A percentile compares a stretch with the other conserved stretches of the same genome.
Evolutionary conservation across 2,329 filamentous ascomycete species (phyloP).

Genomic region (Blastomyces emzantsi): DNA sequence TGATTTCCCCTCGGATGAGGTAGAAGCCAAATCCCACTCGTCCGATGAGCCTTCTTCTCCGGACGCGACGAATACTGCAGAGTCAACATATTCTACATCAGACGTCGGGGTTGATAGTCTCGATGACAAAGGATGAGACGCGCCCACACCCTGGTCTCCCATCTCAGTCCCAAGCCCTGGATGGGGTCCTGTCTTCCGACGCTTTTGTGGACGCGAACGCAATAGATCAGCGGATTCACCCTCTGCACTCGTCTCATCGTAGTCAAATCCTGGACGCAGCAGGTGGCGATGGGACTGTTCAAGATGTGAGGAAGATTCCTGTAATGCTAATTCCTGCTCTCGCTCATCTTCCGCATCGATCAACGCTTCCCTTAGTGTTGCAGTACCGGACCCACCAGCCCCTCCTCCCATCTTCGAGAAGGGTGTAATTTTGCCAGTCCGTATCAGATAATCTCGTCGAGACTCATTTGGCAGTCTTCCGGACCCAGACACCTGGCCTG

Average conservation of each 20-base stretch:
- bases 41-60: conserved; percentile 17
- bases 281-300: conserved; percentile 63
- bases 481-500: conserved; percentile 36
- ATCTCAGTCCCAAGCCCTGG: too few relatives aligned
- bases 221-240: conserved; percentile 22
- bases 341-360: conserved; percentile 70
- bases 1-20: conserved; percentile 18
- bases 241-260: conserved; percentile 35
- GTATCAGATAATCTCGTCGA: conserved; percentile 79
- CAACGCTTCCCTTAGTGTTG: conserved; percentile 63
- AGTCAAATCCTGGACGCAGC: conserved; percentile 61
- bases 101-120: conserved; percentile 23
- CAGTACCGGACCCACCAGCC: not conserved
- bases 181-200: conserved; percentile 25
- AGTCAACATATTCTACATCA: conserved; percentile 28
- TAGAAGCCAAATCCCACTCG: conserved; percentile 13
- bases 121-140: conserved; percentile 13
- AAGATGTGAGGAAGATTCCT: conserved; percentile 28
- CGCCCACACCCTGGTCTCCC: not conserved
- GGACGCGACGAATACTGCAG: conserved; percentile 15
- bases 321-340: conserved; percentile 42
- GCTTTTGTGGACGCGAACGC: conserved; percentile 25
- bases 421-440: conserved; percentile 95
- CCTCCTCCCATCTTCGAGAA: conserved; percentile 70
- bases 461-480: conserved; percentile 66